phyloP scores from a whole-genome alignment of 345 rosid genomes.

The Corchorus olitorius region DNA sequence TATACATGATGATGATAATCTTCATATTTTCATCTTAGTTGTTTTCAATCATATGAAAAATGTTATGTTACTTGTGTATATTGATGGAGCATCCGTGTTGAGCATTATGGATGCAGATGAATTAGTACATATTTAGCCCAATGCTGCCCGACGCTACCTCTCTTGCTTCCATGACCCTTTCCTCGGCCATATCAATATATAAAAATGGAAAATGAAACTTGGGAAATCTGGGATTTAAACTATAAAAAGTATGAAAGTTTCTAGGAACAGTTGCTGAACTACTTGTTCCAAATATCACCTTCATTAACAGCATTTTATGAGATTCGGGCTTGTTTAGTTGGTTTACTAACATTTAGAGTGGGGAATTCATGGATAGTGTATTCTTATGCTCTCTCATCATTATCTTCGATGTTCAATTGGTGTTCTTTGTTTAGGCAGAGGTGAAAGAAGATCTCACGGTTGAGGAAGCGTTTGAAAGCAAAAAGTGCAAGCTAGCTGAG shows the following conservation, averaged over 20 bases:
- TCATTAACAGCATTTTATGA: too few relatives aligned
- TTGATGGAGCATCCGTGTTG: background rate
- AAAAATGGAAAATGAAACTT: background rate
- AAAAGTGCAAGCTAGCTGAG: conserved; percentile 77
- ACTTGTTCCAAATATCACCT: too few relatives aligned
- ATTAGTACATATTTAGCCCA: background rate
- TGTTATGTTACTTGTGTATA: background rate
- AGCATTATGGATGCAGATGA: background rate
- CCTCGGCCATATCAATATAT: background rate
- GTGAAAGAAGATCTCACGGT: conserved; percentile 84
- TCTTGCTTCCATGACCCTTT: too few relatives aligned
- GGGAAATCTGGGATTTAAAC: too few relatives aligned
- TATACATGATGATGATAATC: background rate
- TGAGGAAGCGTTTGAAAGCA: conserved; percentile 69
- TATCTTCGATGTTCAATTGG: conserved; percentile 10
- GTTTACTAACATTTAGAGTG: background rate
- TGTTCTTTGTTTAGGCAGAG: conserved; percentile 63
- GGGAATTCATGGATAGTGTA: background rate
- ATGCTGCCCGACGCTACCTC: too few relatives aligned
- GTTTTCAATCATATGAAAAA: background rate
- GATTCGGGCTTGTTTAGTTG: background rate
- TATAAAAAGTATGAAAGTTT: too few relatives aligned
- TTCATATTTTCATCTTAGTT: background rate
- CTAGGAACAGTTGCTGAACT: too few relatives aligned
- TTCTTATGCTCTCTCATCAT: background rate